Base-by-base conservation (phyloP, 352 stramenopile genomes). In the Phytophthora chlamydospora region DNA sequence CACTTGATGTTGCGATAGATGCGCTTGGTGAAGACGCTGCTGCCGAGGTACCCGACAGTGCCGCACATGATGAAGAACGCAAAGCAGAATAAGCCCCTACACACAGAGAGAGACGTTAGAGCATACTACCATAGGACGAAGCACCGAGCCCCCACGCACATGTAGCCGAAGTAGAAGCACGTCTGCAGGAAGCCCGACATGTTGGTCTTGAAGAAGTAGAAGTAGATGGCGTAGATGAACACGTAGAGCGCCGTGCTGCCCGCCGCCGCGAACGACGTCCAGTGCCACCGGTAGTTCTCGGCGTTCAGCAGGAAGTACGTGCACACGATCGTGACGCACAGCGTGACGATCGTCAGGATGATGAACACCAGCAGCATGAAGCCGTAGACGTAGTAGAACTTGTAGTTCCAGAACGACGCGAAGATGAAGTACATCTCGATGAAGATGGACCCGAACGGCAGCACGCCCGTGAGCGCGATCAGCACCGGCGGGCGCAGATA, bases 391-490 rank as follows among this genome's bases (percentile, higher is more conserved):
- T 99, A 99, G 82, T 99, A 99, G 78, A 99, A 99, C 81, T 99
- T 99, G 93, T 99, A 99, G 77, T 98, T 99, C 98, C 98, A 99
- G 62, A 99, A 98, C 36, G 95, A 99, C 6, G 97, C 98, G 71
- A 99, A 98, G 71, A 99, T 98, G 86, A 99, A 99, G 80, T 99
- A 99, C 76, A 99, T 98, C 81, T 99, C 98, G 70, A 99, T 99
- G 72, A 99, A 99, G 73, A 99, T 99, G 41, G 90, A 98, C 35
- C 97, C 98, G 54, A 99, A 99, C 36, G 96, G 97, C 13, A 99
- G 78, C n/a, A 99, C 84, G 19, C 98, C 98, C 35, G 96, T 98
- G 17, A 98, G 74, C 19, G 93, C 75, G 44, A 99, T 97, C 61
- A 99, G 82, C 53, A 98, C 86, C 17, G 73, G 71, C 16, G 86